Conservation (phyloP, 2,329 filamentous ascomycete genomes). For the Tolypocladium tropicale region DNA sequence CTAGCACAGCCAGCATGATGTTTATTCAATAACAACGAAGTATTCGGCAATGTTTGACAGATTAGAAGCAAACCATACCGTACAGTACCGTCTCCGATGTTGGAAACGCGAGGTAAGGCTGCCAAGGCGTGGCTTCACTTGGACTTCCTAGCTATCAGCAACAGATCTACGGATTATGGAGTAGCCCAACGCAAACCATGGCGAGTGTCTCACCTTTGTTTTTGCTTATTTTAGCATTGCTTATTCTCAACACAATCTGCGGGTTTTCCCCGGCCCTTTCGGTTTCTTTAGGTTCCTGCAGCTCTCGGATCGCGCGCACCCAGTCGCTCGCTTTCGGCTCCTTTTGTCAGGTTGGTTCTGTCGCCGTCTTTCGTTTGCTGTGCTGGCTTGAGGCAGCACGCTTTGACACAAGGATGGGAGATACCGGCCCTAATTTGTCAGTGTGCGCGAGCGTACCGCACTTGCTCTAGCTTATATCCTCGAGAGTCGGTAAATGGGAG, state of each 20-base stretch:
- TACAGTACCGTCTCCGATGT: background rate
- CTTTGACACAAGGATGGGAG: background rate
- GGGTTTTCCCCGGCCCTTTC: background rate
- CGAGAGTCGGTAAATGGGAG: background rate
- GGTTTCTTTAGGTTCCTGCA: background rate
- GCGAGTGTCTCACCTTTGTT: conserved; percentile 4
- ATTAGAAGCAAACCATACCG: background rate
- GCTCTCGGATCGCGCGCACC: background rate
- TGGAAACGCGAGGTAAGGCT: background rate
- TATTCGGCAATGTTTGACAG: no score
- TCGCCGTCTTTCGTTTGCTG: background rate
- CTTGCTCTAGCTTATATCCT: background rate
- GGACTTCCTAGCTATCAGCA: conserved; percentile 3
- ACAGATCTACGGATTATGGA: no score
- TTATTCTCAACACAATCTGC: background rate
- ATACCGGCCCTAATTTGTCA: background rate
- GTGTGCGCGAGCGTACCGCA: background rate
- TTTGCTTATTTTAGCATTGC: background rate
- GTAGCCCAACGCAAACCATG: conserved; percentile 4
- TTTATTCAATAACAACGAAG: no score
- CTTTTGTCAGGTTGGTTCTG: background rate
- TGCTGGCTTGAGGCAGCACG: background rate
- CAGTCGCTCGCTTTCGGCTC: background rate
- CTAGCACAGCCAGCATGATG: no score
- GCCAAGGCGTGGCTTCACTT: background rate